phyloP scores from a whole-genome alignment of 2,329 filamentous ascomycete genomes.

The Penicillium italicum region DNA sequence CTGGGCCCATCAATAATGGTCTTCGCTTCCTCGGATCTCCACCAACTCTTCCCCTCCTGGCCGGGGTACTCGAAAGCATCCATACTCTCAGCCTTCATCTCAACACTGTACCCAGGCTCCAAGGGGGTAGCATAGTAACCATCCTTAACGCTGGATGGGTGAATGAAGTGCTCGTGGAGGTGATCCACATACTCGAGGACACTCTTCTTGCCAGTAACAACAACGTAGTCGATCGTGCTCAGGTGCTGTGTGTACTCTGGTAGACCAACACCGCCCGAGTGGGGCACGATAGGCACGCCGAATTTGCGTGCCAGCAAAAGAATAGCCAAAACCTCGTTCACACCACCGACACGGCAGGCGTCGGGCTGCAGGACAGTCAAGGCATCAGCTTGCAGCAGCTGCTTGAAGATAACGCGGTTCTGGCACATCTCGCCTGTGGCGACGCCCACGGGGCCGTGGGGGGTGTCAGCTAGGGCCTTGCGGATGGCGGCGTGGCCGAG shows the following conservation, averaged over 20 bases:
- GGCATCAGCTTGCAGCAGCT: slow-evolving; percentile 73
- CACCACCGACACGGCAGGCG: slow-evolving; percentile 81
- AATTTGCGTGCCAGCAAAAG: slow-evolving; percentile 70
- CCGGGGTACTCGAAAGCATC: slow-evolving; percentile 73
- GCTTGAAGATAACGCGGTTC: slow-evolving; percentile 92
- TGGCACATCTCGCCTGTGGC: slow-evolving; percentile 95
- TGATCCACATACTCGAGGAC: slow-evolving; percentile 91
- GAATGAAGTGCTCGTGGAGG: slow-evolving; percentile 86
- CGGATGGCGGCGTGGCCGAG: slow-evolving; percentile 82
- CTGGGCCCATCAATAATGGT: slow-evolving; percentile 61
- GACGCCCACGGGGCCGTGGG: slow-evolving; percentile 66
- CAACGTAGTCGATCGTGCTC: slow-evolving; percentile 88
- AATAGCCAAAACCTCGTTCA: slow-evolving; percentile 90
- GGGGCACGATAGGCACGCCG: slow-evolving; percentile 77
- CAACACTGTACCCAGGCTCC: slow-evolving; percentile 82
- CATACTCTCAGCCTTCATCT: slow-evolving; percentile 91
- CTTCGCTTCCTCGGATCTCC: slow-evolving; percentile 75
- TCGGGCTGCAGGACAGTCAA: slow-evolving; percentile 89
- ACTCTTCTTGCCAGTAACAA: slow-evolving; percentile 73
- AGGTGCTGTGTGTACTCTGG: slow-evolving; percentile 94
- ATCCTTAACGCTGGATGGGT: slow-evolving; percentile 74
- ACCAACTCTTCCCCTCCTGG: slow-evolving; percentile 76
- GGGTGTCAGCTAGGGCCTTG: slow-evolving; percentile 63
- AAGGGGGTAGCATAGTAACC: slow-evolving; percentile 85
- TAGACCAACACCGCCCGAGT: slow-evolving; percentile 83